These are phyloP conservation scores for Malus hybrid DNA, from an alignment of 331 rosid species.

Conservation along the genomic window DNA sequence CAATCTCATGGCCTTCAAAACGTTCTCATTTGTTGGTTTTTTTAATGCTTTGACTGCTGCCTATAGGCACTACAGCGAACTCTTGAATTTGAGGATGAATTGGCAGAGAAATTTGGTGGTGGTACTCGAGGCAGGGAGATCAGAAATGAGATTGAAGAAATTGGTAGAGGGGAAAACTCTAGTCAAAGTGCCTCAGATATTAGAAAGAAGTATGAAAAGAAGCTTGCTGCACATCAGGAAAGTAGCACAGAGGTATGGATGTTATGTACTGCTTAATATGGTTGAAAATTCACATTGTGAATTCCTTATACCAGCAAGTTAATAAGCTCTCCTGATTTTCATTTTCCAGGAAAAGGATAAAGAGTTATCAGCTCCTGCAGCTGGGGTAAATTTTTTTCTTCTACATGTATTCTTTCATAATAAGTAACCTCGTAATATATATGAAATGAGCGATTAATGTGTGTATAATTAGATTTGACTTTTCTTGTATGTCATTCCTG, in stretches of 20 bases:
- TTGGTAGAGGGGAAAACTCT: constrained; percentile 56
- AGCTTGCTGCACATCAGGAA: constrained; percentile 83
- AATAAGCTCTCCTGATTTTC: constrained; percentile 15
- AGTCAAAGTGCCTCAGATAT: constrained; percentile 72
- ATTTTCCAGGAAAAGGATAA: constrained; percentile 62
- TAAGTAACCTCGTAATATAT: not conserved
- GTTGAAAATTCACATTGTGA: not conserved
- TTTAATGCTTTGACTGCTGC: constrained; percentile 9
- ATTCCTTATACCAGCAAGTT: not conserved
- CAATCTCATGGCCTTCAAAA: not conserved
- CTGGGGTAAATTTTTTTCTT: constrained; percentile 58
- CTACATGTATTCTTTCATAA: not conserved
- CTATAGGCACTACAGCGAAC: constrained; percentile 91
- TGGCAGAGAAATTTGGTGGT: constrained; percentile 97
- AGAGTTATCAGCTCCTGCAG: constrained; percentile 91
- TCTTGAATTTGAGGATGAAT: constrained; percentile 94
- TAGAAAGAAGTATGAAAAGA: constrained; percentile 85
- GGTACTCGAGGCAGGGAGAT: constrained; percentile 74
- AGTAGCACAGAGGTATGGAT: constrained; percentile 52
- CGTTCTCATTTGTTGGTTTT: constrained; percentile 19
- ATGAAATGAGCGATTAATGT: constrained; percentile 13
- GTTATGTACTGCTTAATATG: constrained; percentile 9
- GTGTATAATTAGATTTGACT: not conserved
- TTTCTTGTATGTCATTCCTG: constrained; percentile 2
- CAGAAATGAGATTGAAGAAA: constrained; percentile 77